phyloP scores from a whole-genome alignment of 2,329 filamentous ascomycete genomes.

The Cadophora sp. region DNA sequence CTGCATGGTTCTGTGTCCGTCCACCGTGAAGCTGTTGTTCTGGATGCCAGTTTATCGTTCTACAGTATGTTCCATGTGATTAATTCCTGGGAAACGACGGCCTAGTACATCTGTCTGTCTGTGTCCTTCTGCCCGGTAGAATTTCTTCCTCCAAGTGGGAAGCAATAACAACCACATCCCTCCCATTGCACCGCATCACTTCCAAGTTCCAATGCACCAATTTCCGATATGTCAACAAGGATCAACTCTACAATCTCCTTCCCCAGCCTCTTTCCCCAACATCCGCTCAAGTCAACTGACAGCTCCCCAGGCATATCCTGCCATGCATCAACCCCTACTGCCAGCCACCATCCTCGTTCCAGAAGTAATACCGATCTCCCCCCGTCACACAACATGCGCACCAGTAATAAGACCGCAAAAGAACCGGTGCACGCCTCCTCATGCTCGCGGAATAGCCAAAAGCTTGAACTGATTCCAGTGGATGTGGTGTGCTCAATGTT shows the following conservation, averaged over 20 bases:
- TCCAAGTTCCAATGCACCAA: background rate
- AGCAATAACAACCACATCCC: background rate
- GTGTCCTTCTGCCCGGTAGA: background rate
- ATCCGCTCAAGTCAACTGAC: constrained; percentile 27
- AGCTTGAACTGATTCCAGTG: constrained; percentile 23
- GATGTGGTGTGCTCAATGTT: background rate
- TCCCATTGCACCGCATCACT: background rate
- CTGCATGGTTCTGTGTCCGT: background rate
- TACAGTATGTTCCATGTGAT: background rate
- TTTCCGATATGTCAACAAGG: background rate
- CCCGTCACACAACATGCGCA: constrained; percentile 23
- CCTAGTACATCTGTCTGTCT: background rate
- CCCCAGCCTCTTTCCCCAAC: background rate
- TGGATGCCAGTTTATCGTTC: background rate
- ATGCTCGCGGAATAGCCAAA: constrained; percentile 11
- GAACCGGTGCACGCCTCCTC: constrained; percentile 17
- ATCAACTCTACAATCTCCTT: no score
- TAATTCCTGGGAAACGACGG: background rate
- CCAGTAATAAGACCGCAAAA: constrained; percentile 29
- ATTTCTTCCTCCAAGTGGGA: no score
- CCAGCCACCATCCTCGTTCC: background rate
- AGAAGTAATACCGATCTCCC: background rate
- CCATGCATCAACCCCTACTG: background rate
- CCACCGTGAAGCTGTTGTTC: background rate
- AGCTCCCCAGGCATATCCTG: background rate